phyloP scores from a whole-genome alignment of 352 stramenopile species.

The Globisporangium echinulatum region DNA sequence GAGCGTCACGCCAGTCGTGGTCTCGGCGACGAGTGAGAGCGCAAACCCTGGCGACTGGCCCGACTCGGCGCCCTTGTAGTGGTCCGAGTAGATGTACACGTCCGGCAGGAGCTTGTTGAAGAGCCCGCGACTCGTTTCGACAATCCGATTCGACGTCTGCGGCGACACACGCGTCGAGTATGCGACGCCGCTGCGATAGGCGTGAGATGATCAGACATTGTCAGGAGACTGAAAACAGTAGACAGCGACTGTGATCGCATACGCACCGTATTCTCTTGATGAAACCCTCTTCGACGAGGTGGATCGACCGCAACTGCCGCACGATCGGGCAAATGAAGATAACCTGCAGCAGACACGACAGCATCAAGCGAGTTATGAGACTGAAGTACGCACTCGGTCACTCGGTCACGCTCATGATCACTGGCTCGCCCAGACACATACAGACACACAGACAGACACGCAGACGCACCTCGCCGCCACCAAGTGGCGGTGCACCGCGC shows the following conservation, averaged over 20 bases:
- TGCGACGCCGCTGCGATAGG: constrained; percentile 74
- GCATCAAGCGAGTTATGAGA: background rate
- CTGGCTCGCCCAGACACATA: constrained; percentile 15
- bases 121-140: constrained; percentile 92
- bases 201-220: no score
- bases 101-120: constrained; percentile 98
- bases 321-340: constrained; percentile 94
- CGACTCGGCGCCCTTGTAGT: constrained; percentile 91
- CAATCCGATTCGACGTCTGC: constrained; percentile 96
- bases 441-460: background rate
- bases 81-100: constrained; percentile 99
- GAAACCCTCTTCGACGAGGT: constrained; percentile 95
- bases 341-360: constrained; percentile 34
- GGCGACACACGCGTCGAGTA: constrained; percentile 97
- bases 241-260: background rate
- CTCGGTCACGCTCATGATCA: no score
- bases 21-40: constrained; percentile 94
- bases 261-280: constrained; percentile 95
- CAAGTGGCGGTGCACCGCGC: constrained; percentile 83
- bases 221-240: no score
- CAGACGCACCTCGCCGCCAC: constrained; percentile 46
- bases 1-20: constrained; percentile 94
- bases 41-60: constrained; percentile 89
- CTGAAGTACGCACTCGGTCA: no score
- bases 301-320: constrained; percentile 90